These are phyloP conservation scores for Dipodascus albidus DNA, from an alignment of 805 yeast genomes.

Conservation along the genomic window DNA sequence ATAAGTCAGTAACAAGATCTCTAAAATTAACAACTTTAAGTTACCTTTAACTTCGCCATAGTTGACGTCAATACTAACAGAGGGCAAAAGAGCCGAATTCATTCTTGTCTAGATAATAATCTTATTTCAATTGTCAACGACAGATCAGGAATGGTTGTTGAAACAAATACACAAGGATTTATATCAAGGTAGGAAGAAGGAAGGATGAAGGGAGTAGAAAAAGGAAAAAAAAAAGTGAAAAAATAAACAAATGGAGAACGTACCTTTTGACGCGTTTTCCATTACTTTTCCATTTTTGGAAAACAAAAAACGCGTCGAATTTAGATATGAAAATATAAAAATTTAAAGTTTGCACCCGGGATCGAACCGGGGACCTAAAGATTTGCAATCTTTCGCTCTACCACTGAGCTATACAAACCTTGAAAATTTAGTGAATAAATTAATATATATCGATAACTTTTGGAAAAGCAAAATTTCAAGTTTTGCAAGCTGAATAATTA, in stretches of 20 bases:
- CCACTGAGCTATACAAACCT: conserved; percentile 2
- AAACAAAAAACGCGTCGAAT: not conserved
- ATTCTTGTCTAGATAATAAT: not conserved
- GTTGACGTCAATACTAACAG: conserved; percentile 61
- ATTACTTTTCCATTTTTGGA: not conserved
- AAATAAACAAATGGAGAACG: not conserved
- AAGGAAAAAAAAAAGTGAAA: not conserved
- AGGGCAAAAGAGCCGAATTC: conserved; percentile 35
- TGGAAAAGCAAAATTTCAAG: no score
- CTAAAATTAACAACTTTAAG: no score
- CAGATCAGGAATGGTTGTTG: not conserved
- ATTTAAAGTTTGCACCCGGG: conserved; percentile 1
- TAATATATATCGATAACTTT: not conserved
- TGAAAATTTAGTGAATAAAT: not conserved
- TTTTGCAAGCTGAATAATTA: no score
- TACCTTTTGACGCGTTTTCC: conserved; percentile 1
- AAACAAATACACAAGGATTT: not conserved
- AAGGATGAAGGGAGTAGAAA: not conserved
- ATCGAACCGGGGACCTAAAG: conserved; percentile 2
- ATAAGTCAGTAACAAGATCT: no score
- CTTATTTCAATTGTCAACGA: not conserved
- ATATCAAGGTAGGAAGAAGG: not conserved
- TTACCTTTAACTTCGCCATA: conserved; percentile 44
- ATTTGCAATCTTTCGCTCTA: conserved; percentile 2
- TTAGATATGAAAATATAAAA: not conserved